Conservation (phyloP, 2,329 filamentous ascomycete genomes). For the Pseudopyricularia cyperi region DNA sequence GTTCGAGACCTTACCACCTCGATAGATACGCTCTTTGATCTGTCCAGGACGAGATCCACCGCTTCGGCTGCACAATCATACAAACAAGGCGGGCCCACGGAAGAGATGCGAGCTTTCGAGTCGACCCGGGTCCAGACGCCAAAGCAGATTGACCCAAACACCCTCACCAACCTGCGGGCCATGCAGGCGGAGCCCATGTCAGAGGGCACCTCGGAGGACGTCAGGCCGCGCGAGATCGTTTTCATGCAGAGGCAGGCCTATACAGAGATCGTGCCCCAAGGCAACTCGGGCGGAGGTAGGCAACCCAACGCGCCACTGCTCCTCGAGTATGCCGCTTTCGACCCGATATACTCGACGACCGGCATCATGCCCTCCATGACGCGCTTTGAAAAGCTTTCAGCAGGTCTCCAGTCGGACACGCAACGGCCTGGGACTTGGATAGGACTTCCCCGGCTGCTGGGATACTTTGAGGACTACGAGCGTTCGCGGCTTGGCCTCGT, state of each 20-base stretch:
- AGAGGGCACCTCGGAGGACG: constrained; percentile 14
- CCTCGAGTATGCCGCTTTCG: constrained; percentile 57
- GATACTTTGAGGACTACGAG: constrained; percentile 64
- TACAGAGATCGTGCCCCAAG: constrained; percentile 28
- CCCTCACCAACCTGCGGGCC: constrained; percentile 33
- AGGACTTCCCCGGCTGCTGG: constrained; percentile 46
- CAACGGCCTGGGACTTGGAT: constrained; percentile 44
- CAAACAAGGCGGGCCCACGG: constrained; percentile 22
- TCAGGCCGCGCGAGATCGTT: constrained; percentile 30
- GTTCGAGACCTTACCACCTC: constrained; percentile 62
- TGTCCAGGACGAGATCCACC: constrained; percentile 52
- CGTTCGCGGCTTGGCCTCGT: constrained; percentile 60
- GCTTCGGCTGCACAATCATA: constrained; percentile 20
- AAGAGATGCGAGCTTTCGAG: constrained; percentile 39
- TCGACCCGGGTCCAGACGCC: constrained; percentile 49
- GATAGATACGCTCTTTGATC: constrained; percentile 68
- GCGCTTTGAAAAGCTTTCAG: constrained; percentile 50
- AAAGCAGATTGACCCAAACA: constrained; percentile 42
- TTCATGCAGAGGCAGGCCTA: constrained; percentile 40
- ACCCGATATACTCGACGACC: constrained; percentile 47
- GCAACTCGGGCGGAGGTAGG: constrained; percentile 15
- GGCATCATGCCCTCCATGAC: constrained; percentile 52
- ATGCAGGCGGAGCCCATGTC: constrained; percentile 25
- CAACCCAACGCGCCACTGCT: constrained; percentile 44
- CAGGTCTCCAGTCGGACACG: constrained; percentile 41